Percentiles rank a stretch among this genome's conserved stretches.
Conservation (phyloP, 106 monocot genomes). For the Vanilla planifolia region DNA sequence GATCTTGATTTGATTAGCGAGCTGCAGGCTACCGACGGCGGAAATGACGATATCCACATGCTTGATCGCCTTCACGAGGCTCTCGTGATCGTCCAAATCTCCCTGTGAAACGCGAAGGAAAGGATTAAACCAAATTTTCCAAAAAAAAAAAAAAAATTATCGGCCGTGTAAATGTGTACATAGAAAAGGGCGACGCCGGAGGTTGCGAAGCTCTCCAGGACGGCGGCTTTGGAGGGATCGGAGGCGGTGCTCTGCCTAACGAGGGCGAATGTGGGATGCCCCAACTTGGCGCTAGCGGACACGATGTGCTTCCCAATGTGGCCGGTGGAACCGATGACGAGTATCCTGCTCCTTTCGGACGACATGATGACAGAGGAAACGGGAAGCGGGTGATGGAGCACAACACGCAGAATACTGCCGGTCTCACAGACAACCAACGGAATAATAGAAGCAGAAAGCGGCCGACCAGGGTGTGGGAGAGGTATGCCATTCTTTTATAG, state of each 20-base stretch:
- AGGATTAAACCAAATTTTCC: too few relatives aligned
- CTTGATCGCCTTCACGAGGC: constrained; percentile 37
- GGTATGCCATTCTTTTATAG: too few relatives aligned
- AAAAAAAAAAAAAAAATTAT: too few relatives aligned
- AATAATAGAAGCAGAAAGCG: too few relatives aligned
- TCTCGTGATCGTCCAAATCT: constrained; percentile 35
- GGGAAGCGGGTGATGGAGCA: too few relatives aligned
- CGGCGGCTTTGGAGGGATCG: constrained; percentile 15
- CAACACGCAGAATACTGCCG: too few relatives aligned
- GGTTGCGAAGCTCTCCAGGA: constrained; percentile 12
- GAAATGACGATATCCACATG: constrained; percentile 47
- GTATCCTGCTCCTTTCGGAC: constrained; percentile 7
- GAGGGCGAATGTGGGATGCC: constrained; percentile 25
- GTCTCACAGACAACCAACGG: too few relatives aligned
- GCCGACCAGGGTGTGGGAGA: too few relatives aligned
- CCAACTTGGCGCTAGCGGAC: constrained; percentile 11
- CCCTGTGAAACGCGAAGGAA: too few relatives aligned
- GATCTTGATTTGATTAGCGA: constrained; percentile 32
- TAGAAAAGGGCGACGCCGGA: constrained; percentile 25
- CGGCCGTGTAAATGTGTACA: too few relatives aligned
- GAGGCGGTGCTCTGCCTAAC: constrained; percentile 12
- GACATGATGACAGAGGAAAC: too few relatives aligned
- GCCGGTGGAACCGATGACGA: constrained; percentile 31
- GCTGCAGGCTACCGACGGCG: constrained; percentile 15
- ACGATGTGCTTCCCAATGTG: constrained; percentile 34